phyloP scores from a whole-genome alignment of 2,329 filamentous ascomycete species.

The Coniochaeta pulveracea region DNA sequence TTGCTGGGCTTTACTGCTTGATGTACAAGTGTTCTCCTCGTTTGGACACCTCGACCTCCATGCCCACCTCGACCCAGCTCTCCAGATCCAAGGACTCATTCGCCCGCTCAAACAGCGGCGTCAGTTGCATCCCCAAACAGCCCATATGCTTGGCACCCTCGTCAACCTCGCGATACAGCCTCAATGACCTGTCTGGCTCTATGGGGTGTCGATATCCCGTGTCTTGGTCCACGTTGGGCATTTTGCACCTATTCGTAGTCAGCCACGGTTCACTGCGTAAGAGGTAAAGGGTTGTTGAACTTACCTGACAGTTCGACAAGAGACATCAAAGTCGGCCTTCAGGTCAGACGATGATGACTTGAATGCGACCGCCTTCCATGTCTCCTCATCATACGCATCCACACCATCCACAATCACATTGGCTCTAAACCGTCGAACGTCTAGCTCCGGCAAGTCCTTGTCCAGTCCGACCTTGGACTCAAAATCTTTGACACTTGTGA shows the following conservation, averaged over 20 bases:
- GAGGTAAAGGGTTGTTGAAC: no score
- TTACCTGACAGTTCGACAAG: conserved; percentile 53
- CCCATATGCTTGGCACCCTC: conserved; percentile 42
- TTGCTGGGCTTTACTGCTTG: no score
- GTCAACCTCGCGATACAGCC: conserved; percentile 48
- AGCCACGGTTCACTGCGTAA: no score
- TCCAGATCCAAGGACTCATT: conserved; percentile 19
- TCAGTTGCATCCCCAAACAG: conserved; percentile 56
- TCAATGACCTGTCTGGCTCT: conserved; percentile 48
- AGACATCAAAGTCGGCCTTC: conserved; percentile 36
- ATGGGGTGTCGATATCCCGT: conserved; percentile 42
- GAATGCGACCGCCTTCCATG: conserved; percentile 52
- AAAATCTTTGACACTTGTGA: conserved; percentile 52
- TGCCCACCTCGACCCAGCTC: conserved; percentile 41
- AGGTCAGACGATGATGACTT: conserved; percentile 31
- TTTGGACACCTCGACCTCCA: conserved; percentile 38
- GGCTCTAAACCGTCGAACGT: conserved; percentile 54
- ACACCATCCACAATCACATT: conserved; percentile 46
- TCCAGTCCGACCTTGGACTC: conserved; percentile 43
- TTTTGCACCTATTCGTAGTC: conserved; percentile 40
- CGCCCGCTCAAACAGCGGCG: conserved; percentile 35
- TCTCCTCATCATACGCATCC: conserved; percentile 54
- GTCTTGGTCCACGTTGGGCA: conserved; percentile 58
- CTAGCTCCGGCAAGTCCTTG: conserved; percentile 36
- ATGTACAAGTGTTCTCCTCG: conserved; percentile 32